Percentiles rank a stretch among this genome's conserved stretches.
These are phyloP conservation scores for Centrapalus pauciflorus DNA, from an alignment of 129 eudicot species.

Conservation along the genomic window DNA sequence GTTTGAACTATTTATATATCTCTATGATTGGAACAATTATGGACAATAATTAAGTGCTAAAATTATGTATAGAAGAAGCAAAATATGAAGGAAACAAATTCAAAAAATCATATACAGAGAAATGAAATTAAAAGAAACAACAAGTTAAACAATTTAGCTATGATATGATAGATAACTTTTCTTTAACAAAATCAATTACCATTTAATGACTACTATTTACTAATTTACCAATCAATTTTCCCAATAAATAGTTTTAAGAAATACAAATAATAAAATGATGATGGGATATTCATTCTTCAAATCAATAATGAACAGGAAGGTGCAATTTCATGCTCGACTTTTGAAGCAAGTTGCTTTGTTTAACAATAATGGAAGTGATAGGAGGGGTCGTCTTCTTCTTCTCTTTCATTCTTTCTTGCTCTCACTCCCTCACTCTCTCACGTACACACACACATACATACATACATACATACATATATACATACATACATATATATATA, in stretches of 20 bases:
- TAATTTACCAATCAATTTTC: neutral
- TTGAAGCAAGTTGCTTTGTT: slow-evolving; percentile 24
- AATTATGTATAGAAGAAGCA: neutral
- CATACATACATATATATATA: too few species aligned
- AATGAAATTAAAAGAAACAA: neutral
- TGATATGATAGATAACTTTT: slow-evolving; percentile 13
- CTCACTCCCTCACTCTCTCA: too few species aligned
- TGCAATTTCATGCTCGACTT: slow-evolving; percentile 19
- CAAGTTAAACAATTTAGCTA: slow-evolving; percentile 33
- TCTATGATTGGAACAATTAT: neutral
- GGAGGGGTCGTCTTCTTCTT: slow-evolving; percentile 28
- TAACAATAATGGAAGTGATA: slow-evolving; percentile 26
- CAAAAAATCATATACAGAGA: neutral
- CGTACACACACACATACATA: too few species aligned
- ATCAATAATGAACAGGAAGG: slow-evolving; percentile 26
- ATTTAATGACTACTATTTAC: slow-evolving; percentile 15
- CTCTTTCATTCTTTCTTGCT: too few species aligned
- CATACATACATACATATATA: too few species aligned
- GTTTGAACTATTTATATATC: neutral
- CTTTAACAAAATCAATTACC: neutral
- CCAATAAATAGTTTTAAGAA: neutral
- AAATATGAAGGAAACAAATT: neutral
- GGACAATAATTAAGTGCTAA: neutral
- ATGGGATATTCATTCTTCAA: slow-evolving; percentile 55
- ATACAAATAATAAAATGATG: slow-evolving; percentile 8